Evolutionary conservation across 495 filamentous ascomycete species (phyloP), one percentile per base, ranked within the genome.

Genomic region (Staphylotrichum longicolle): DNA sequence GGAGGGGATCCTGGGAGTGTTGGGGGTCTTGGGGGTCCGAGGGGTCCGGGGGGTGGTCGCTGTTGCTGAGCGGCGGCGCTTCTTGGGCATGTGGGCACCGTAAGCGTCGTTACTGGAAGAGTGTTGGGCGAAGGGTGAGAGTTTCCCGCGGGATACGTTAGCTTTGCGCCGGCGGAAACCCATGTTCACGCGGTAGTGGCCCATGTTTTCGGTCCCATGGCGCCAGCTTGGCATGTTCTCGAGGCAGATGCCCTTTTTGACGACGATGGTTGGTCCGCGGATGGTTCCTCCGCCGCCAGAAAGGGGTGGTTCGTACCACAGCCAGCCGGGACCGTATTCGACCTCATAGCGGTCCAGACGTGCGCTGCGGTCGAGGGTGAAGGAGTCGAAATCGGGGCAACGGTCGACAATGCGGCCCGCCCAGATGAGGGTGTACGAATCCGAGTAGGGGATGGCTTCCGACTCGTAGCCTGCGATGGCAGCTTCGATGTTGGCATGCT

Each of bases 281-380:
- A 45, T 32, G 58, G 15, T 51, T 11, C 42, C 37, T 11, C 30
- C 53, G 47, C 66, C 39, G 14, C 14, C 45, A 33, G 62, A 52
- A 11, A 82, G 68, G 0, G 80, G 79, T 2, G 77, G 75, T 60
- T 82, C 80, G 45, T 77, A 77, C 78, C 78, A 82, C 37, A 82
- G 68, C 78, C 79, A 80, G 20, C 77, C 77, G 12, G 70, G 66
- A 30, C 79, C 79, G 60, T 78, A 61, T 33, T 53, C 51, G 10
- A 54, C 67, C 20, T 14, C 52, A 61, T 80, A 81, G 8, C 65
- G 69, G 60, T 78, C 75, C 14, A 82, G 71, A 4, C 75, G 75
- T 7, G 67, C 71, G n/a, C 45, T 34, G 49, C 79, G 72, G 63
- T 78, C 73, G 30, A 12, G 6, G 11, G 72, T 73, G 65, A 78